These are phyloP conservation scores for Acidiella bohemica DNA, from an alignment of 495 filamentous ascomycete species.

Conservation along the genomic window DNA sequence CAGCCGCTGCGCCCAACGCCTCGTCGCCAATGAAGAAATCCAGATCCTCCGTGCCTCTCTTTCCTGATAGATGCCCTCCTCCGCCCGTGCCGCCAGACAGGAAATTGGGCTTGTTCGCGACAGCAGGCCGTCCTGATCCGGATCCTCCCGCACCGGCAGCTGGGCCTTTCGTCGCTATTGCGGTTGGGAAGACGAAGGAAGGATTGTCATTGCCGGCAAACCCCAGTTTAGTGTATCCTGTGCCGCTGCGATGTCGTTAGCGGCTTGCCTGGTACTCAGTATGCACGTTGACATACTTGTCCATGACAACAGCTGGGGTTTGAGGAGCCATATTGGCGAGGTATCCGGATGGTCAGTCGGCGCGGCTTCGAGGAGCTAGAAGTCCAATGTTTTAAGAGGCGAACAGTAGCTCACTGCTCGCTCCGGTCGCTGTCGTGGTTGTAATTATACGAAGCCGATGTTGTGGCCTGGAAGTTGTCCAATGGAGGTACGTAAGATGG, in stretches of 20 bases:
- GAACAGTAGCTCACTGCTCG: too few species aligned
- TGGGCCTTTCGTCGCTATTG: constrained; percentile 85
- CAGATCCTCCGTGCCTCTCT: constrained; percentile 92
- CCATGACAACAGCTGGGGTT: constrained; percentile 99
- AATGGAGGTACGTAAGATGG: constrained; percentile 13
- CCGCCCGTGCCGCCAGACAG: constrained; percentile 80
- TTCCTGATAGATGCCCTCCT: constrained; percentile 66
- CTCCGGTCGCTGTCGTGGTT: not conserved
- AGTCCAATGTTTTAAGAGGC: too few species aligned
- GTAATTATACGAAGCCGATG: too few species aligned
- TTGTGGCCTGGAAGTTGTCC: not conserved
- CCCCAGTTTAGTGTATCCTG: constrained; percentile 96
- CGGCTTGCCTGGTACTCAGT: not conserved
- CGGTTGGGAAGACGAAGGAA: constrained; percentile 97
- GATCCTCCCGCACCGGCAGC: constrained; percentile 58
- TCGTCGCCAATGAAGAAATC: constrained; percentile 99
- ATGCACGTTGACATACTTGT: constrained; percentile 65
- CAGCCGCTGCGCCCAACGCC: constrained; percentile 67
- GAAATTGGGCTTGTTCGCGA: constrained; percentile 89
- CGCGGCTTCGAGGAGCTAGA: too few species aligned
- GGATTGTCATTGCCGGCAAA: constrained; percentile 99
- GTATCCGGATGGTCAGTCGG: too few species aligned
- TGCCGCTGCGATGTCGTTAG: constrained; percentile 54
- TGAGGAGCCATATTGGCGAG: constrained; percentile 79
- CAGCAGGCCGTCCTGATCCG: constrained; percentile 72